Evolutionary conservation across 805 yeast species (phyloP).

Genomic region (Torulaspora maleeae): DNA sequence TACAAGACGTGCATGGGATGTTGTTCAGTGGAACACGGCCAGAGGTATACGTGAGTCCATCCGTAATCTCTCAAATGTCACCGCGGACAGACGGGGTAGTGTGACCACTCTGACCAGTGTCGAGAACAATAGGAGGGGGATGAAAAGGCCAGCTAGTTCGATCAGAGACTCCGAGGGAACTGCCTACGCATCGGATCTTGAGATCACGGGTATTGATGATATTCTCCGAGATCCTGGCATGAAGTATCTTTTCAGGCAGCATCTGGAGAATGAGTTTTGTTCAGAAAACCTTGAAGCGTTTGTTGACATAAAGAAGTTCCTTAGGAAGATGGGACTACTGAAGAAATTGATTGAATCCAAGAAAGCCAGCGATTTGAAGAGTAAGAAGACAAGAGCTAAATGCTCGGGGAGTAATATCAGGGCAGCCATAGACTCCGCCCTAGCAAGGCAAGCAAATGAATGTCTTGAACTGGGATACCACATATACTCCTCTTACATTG

Average conservation of each 20-base stretch:
- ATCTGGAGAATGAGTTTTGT: conserved; percentile 60
- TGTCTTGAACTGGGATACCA: conserved; percentile 59
- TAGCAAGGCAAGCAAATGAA: conserved; percentile 45
- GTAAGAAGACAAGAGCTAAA: conserved; percentile 10
- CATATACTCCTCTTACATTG: conserved; percentile 61
- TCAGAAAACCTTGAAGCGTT: conserved; percentile 74
- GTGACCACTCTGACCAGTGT: background rate
- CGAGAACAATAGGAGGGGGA: background rate
- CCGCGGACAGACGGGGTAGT: background rate
- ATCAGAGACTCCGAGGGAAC: background rate
- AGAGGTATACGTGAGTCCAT: conserved; percentile 6
- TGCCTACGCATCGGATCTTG: conserved; percentile 1
- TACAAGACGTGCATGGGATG: conserved; percentile 40
- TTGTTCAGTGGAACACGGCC: conserved; percentile 30
- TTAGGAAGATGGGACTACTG: conserved; percentile 43
- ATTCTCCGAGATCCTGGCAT: conserved; percentile 71
- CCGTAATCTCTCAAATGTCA: background rate
- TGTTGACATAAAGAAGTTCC: conserved; percentile 51
- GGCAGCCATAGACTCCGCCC: conserved; percentile 37
- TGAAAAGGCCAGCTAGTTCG: conserved; percentile 3
- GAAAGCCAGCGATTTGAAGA: conserved; percentile 19
- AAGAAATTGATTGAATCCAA: conserved; percentile 38
- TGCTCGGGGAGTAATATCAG: conserved; percentile 22
- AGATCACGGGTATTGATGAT: conserved; percentile 30
- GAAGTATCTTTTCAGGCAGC: conserved; percentile 60